phyloP scores from a whole-genome alignment of 2,329 filamentous ascomycete genomes.

The Fusarium xyrophilum region DNA sequence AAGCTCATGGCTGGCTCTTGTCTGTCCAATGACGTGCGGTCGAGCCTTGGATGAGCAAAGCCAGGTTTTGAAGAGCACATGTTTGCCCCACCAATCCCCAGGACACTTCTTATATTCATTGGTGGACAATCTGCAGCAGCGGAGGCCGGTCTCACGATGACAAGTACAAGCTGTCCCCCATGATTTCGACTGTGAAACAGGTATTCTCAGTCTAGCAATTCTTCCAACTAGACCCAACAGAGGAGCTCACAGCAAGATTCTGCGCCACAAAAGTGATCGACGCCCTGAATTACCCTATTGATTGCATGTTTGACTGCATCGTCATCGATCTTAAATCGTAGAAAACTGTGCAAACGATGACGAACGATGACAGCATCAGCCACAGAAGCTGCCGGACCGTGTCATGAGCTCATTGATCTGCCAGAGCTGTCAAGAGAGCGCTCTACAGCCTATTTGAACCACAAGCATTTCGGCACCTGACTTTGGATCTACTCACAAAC shows the following conservation, averaged over 20 bases:
- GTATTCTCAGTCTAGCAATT: neutral
- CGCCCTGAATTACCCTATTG: fast-evolving
- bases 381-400: neutral
- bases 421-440: neutral
- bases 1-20: neutral
- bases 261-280: neutral
- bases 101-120: fast-evolving
- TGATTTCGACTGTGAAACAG: neutral
- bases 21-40: neutral
- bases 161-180: neutral
- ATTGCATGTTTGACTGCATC: neutral
- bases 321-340: neutral
- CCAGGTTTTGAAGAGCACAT: neutral
- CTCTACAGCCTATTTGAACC: neutral
- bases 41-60: neutral
- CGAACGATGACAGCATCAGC: neutral
- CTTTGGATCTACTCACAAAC: no score
- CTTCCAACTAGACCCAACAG: no score
- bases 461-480: neutral
- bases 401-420: neutral
- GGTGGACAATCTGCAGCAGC: neutral
- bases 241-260: neutral
- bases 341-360: neutral
- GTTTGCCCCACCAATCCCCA: neutral
- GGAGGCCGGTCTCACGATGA: neutral